Evolutionary conservation across 768 basidiomycete genomes (phyloP), one percentile per base, ranked within the genome.

Genomic region (Suillus hirtellus): DNA sequence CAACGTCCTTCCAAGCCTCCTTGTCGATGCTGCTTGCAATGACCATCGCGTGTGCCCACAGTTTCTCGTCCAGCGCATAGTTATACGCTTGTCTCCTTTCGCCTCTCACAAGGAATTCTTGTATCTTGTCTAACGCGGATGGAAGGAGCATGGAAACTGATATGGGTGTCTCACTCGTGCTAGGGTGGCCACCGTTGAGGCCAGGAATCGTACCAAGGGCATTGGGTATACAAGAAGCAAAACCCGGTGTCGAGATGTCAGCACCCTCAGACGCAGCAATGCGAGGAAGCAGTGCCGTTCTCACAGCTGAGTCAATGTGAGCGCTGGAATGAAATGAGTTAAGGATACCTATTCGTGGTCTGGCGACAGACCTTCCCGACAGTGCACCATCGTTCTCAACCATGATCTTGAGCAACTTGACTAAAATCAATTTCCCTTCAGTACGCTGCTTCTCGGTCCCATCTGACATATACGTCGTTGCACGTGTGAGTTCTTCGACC

Each of bases 31-130:
- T 90, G 70, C 92, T 96, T 11, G 96, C 88, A 66, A 99, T 95
- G 61, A 99, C 76, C 85, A 99, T 87, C 2, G 97, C 96, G 75
- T 99, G 97, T 1, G 93, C 88, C 96, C 96, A 99, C 47, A 99
- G 75, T 70, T 86, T 90, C 75, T 95, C 86, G 63, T 96, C 92
- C 49, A 93, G 80, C 3, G 97, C 96, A 72, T 87, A 95, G 63
- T 88, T 87, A 72, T 92, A 95, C 1, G 97, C 97, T 66, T 89
- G 86, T 24, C 86, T 86, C 42, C 93, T 89, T 69, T 97, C 89
- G 17, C 96, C 97, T 63, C 86, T 85, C 11, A 95, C 75, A 17
- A 99, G 83, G 59, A 92, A 84, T 35, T 85, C 84, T 68, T 94
- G 87, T 64, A 97, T 90, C 71, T 85, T 87, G 71, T 92, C 86